phyloP scores from a whole-genome alignment of 352 stramenopile species.

The Phytophthora brassicae region DNA sequence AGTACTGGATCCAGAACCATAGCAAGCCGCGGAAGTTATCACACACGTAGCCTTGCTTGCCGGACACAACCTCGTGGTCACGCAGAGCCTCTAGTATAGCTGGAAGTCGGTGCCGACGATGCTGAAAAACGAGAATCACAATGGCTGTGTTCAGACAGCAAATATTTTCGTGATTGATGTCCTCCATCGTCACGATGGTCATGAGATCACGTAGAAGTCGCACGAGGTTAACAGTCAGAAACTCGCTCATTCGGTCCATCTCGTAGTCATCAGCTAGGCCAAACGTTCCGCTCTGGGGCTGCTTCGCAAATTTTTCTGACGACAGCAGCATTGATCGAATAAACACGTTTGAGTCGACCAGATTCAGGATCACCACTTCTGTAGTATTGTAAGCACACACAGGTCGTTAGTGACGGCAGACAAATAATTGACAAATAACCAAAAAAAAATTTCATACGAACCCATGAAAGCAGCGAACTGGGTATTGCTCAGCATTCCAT shows the following conservation, averaged over 20 bases:
- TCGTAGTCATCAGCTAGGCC: constrained; percentile 52
- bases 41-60: constrained; percentile 72
- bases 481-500: constrained; percentile 82
- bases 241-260: constrained; percentile 85
- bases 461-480: constrained; percentile 91
- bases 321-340: constrained; percentile 91
- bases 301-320: constrained; percentile 66
- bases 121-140: constrained; percentile 94
- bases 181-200: constrained; percentile 92
- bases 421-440: constrained; percentile 2
- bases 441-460: constrained; percentile 31
- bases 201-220: constrained; percentile 94
- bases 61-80: constrained; percentile 64
- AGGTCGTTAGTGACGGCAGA: constrained; percentile 9
- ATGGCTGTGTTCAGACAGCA: constrained; percentile 97
- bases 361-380: constrained; percentile 92
- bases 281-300: constrained; percentile 38
- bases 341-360: constrained; percentile 98
- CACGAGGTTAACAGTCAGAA: constrained; percentile 88
- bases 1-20: constrained; percentile 97
- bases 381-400: constrained; percentile 10
- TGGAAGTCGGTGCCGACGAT: constrained; percentile 84
- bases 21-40: constrained; percentile 92
- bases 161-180: constrained; percentile 98
- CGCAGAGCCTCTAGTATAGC: constrained; percentile 65